A percentile compares a stretch with the other conserved stretches of the same genome.
phyloP scores from a whole-genome alignment of 371 early-diverging fungal genomes.

The Syncephalastrum sp. region DNA sequence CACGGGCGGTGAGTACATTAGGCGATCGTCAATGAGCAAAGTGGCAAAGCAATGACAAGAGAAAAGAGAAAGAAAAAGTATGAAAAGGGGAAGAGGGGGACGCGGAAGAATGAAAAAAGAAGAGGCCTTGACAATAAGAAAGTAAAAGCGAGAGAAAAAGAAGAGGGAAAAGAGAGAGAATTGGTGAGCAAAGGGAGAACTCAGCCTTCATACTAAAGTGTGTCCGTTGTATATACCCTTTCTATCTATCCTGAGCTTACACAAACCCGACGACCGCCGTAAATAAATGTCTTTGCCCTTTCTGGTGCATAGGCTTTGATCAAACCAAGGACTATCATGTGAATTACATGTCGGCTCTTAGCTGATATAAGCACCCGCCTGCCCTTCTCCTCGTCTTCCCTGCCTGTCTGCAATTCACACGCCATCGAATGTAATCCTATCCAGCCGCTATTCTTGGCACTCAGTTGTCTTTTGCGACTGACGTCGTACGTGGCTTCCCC shows the following conservation, averaged over 20 bases:
- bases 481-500: not conserved
- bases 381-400: not conserved
- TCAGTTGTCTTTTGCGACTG: not conserved
- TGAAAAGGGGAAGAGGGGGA: not conserved
- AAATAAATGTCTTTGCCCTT: slow-evolving; percentile 6
- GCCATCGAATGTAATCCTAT: too few relatives aligned
- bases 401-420: too few relatives aligned
- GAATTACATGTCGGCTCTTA: too few relatives aligned
- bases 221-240: too few relatives aligned
- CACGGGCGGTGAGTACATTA: slow-evolving; percentile 9
- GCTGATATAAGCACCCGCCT: too few relatives aligned
- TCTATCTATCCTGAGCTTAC: not conserved
- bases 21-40: not conserved
- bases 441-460: not conserved
- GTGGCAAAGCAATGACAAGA: slow-evolving; percentile 1
- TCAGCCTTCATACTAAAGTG: slow-evolving; percentile 4
- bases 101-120: slow-evolving; percentile 8
- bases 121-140: slow-evolving; percentile 3
- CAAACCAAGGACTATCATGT: not conserved
- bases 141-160: slow-evolving; percentile 6
- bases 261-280: not conserved
- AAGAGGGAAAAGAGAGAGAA: slow-evolving; percentile 4
- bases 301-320: slow-evolving; percentile 3
- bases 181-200: not conserved
- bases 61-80: not conserved